Evolutionary conservation across 768 basidiomycete genomes (phyloP).

Genomic region (Boletus tomentosulus): DNA sequence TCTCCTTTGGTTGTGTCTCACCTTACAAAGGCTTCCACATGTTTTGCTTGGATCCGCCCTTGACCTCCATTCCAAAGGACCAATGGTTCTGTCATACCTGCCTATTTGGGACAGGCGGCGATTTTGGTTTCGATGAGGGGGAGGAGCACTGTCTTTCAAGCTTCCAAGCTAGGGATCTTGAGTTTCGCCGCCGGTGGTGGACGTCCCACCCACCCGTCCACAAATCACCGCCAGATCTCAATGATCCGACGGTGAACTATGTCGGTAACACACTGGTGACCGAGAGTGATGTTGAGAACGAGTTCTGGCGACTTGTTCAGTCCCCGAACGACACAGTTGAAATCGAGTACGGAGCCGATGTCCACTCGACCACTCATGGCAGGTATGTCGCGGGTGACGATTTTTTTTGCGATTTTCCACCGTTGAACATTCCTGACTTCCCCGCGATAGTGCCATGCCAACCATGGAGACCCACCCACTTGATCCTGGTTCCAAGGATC

Average conservation of each 20-base stretch:
- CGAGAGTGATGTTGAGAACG: conserved; percentile 88
- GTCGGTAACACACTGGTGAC: conserved; percentile 65
- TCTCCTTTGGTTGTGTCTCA: conserved; percentile 12
- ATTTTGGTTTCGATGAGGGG: conserved; percentile 98
- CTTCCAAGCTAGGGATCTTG: conserved; percentile 87
- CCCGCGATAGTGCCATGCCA: conserved; percentile 75
- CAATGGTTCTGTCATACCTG: conserved; percentile 97
- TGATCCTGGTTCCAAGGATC: conserved; percentile 80
- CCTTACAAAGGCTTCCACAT: conserved; percentile 80
- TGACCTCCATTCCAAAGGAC: conserved; percentile 80
- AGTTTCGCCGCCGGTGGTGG: conserved; percentile 90
- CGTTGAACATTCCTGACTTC: conserved; percentile 21
- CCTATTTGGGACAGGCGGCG: conserved; percentile 85
- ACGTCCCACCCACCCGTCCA: conserved; percentile 60
- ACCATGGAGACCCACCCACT: conserved; percentile 92
- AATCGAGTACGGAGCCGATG: conserved; percentile 98
- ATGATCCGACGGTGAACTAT: conserved; percentile 51
- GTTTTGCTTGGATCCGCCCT: conserved; percentile 92
- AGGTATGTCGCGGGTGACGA: conserved; percentile 53
- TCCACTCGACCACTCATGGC: conserved; percentile 95
- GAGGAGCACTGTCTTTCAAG: conserved; percentile 90
- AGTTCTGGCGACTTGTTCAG: conserved; percentile 97
- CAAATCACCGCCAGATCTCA: conserved; percentile 29
- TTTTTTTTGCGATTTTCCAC: conserved; percentile 21
- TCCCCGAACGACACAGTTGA: conserved; percentile 89